Percentiles rank a stretch among this genome's conserved stretches.
Conservation (phyloP, 2,329 filamentous ascomycete genomes). For the Penicillium freii region DNA sequence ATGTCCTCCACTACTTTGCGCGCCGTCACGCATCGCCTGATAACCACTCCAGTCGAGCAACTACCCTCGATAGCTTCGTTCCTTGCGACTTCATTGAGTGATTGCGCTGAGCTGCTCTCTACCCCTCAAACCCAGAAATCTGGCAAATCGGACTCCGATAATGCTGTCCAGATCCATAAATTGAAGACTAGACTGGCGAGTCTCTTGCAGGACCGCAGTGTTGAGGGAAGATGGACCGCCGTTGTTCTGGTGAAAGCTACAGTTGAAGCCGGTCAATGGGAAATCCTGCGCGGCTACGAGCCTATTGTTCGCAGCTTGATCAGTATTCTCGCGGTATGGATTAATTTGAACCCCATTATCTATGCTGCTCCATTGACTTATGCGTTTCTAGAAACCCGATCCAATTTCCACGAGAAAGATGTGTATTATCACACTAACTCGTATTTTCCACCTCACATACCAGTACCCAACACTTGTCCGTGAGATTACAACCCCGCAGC, state of each 20-base stretch:
- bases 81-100: conserved; percentile 58
- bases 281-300: conserved; percentile 69
- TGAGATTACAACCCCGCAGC: conserved; percentile 80
- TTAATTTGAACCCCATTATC: neutral
- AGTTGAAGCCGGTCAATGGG: conserved; percentile 81
- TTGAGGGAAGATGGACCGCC: conserved; percentile 74
- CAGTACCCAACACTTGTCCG: conserved; percentile 78
- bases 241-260: conserved; percentile 76
- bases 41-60: conserved; percentile 67
- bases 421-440: conserved; percentile 71
- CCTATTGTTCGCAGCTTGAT: conserved; percentile 77
- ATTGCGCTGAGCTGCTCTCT: conserved; percentile 62
- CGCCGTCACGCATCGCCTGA: conserved; percentile 54
- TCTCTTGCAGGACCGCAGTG: conserved; percentile 71
- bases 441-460: conserved; percentile 80
- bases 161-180: conserved; percentile 71
- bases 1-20: conserved; percentile 41
- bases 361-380: conserved; percentile 13
- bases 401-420: conserved; percentile 72
- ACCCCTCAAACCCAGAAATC: conserved; percentile 57
- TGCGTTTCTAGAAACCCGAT: conserved; percentile 65
- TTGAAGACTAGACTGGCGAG: conserved; percentile 75
- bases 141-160: conserved; percentile 63
- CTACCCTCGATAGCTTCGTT: conserved; percentile 71
- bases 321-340: conserved; percentile 65